Evolutionary conservation across 164 flowering plant species (phyloP).

Genomic region (Sextonia rubra): DNA sequence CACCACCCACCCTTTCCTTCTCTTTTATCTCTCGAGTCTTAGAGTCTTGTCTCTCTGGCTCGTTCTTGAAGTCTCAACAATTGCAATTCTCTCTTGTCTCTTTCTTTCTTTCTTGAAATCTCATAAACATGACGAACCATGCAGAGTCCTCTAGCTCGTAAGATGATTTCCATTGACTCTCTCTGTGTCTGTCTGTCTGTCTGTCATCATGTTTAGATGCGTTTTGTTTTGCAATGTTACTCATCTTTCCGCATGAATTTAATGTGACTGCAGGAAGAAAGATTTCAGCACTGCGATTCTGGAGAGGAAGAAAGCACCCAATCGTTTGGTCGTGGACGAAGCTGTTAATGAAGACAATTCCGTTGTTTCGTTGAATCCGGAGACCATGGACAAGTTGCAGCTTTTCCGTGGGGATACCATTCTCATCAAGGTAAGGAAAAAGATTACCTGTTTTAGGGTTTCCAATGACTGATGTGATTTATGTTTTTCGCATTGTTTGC

Average conservation of each 20-base stretch:
- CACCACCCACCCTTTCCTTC: background rate
- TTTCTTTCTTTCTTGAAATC: background rate
- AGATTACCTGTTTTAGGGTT: background rate
- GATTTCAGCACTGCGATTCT: conserved; percentile 82
- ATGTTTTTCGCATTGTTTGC: background rate
- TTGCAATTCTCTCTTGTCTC: too few species aligned
- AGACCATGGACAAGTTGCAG: conserved; percentile 82
- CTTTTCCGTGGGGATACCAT: conserved; percentile 83
- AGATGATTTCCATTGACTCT: conserved; percentile 11
- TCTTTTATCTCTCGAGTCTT: background rate
- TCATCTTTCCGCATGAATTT: background rate
- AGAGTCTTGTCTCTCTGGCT: too few species aligned
- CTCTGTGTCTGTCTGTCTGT: background rate
- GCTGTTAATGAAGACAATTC: conserved; percentile 81
- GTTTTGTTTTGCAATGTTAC: conserved; percentile 1
- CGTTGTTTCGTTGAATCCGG: conserved; percentile 67
- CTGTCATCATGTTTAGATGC: background rate
- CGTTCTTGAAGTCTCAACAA: background rate
- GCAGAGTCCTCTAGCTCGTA: conserved; percentile 67
- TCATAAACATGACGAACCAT: conserved; percentile 37
- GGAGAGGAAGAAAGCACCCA: conserved; percentile 80
- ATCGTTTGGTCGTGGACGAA: conserved; percentile 74
- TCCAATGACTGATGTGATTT: background rate
- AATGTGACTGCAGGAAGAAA: conserved; percentile 57
- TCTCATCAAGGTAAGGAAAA: conserved; percentile 52